A percentile compares a stretch with the other conserved stretches of the same genome.
Conservation (phyloP, 169 alveolate species). For the Plasmodium chabaudi region DNA sequence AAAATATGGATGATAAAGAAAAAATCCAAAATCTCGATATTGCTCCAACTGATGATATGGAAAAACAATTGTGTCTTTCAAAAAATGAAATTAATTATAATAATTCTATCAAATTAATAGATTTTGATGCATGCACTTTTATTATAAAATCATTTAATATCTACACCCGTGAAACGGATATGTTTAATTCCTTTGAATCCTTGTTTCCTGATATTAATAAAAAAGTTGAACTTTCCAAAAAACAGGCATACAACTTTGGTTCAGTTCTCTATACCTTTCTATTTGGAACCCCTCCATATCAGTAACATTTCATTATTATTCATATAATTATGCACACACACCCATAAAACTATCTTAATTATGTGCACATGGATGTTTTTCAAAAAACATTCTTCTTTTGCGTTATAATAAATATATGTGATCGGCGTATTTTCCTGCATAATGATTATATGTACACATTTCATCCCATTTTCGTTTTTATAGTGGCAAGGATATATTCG, state of each 20-base stretch:
- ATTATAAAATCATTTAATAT: constrained; percentile 23
- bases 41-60: neutral
- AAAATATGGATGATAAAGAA: neutral
- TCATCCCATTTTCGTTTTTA: constrained; percentile 1
- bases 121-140: constrained; percentile 66
- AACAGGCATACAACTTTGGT: constrained; percentile 62
- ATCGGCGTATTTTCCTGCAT: too few species aligned
- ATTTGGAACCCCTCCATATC: constrained; percentile 59
- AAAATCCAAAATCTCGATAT: constrained; percentile 2
- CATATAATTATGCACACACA: neutral
- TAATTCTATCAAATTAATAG: constrained; percentile 40
- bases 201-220: constrained; percentile 40
- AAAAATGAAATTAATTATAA: constrained; percentile 10
- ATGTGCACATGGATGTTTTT: too few species aligned
- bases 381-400: too few species aligned
- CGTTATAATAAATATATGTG: too few species aligned
- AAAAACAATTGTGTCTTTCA: neutral
- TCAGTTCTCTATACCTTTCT: constrained; percentile 65
- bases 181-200: constrained; percentile 59
- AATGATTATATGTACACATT: neutral
- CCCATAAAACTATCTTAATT: neutral
- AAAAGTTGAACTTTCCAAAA: constrained; percentile 25
- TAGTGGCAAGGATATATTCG: constrained; percentile 66
- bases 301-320: constrained; percentile 18
- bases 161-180: constrained; percentile 24